These are phyloP conservation scores for Mycena floridula DNA, from an alignment of 768 basidiomycete genomes.

Conservation along the genomic window DNA sequence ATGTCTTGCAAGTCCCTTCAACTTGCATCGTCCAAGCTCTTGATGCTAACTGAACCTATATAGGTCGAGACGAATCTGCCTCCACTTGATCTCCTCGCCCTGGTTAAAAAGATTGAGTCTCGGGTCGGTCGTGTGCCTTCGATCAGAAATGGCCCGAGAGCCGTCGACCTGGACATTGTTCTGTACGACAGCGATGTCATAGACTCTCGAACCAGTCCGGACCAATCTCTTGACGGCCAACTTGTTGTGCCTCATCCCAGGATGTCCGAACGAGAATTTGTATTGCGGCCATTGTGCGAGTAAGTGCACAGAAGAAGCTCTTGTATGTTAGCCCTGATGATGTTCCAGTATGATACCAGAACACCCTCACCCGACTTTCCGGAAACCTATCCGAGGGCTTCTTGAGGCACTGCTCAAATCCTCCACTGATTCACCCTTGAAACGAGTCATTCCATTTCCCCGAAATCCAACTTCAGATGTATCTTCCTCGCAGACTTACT, in stretches of 20 bases:
- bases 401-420: constrained; percentile 32
- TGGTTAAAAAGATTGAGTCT: constrained; percentile 70
- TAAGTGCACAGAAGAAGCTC: constrained; percentile 36
- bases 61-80: constrained; percentile 73
- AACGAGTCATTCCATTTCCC: constrained; percentile 74
- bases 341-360: constrained; percentile 62
- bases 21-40: background rate
- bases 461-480: constrained; percentile 27
- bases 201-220: constrained; percentile 44
- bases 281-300: constrained; percentile 85
- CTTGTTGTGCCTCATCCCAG: constrained; percentile 83
- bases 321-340: background rate
- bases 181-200: constrained; percentile 60
- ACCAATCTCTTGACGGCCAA: constrained; percentile 55
- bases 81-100: constrained; percentile 49
- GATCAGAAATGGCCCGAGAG: constrained; percentile 80
- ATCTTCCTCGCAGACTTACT: constrained; percentile 44
- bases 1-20: constrained; percentile 60
- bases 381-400: constrained; percentile 40
- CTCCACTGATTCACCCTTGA: constrained; percentile 41
- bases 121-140: constrained; percentile 75
- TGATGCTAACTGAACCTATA: constrained; percentile 1
- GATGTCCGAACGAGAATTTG: constrained; percentile 84
- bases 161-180: constrained; percentile 85
- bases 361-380: constrained; percentile 56